Conservation (phyloP, 2,329 filamentous ascomycete species). For the Dichotomopilus funicola region DNA sequence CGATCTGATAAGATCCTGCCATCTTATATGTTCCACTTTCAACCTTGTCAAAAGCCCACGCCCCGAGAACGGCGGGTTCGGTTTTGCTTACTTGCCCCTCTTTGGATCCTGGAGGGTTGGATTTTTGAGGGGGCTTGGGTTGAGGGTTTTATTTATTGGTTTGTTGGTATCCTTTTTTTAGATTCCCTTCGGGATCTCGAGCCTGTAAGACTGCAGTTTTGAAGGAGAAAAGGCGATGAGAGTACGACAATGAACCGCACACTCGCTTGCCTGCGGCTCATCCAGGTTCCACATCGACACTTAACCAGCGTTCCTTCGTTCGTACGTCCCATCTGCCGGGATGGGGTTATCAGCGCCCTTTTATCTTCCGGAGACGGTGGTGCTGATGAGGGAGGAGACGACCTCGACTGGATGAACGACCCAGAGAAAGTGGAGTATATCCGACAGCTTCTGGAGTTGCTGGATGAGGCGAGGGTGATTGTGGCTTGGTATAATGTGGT, state of each 20-base stretch:
- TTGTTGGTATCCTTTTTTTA: not conserved
- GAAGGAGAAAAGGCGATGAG: no score
- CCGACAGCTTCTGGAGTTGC: slow-evolving; percentile 26
- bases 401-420: slow-evolving; percentile 26
- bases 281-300: not conserved
- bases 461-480: slow-evolving; percentile 31
- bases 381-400: slow-evolving; percentile 11
- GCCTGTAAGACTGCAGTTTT: no score
- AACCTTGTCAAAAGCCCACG: no score
- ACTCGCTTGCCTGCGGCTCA: slow-evolving; percentile 4
- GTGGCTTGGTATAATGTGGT: slow-evolving; percentile 31
- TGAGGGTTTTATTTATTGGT: no score
- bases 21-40: no score
- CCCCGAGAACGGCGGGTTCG: no score
- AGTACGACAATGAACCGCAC: slow-evolving; percentile 6
- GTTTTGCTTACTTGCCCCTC: no score
- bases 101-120: no score
- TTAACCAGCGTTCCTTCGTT: slow-evolving; percentile 8
- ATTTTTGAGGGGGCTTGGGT: no score
- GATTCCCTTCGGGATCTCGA: not conserved
- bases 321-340: slow-evolving; percentile 9
- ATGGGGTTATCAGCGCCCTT: no score
- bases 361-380: not conserved
- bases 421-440: slow-evolving; percentile 33
- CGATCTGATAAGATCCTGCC: no score